Evolutionary conservation across 805 yeast species (phyloP), one percentile per base, ranked within the genome.

Genomic region (Saccharomycopsis schoenii): DNA sequence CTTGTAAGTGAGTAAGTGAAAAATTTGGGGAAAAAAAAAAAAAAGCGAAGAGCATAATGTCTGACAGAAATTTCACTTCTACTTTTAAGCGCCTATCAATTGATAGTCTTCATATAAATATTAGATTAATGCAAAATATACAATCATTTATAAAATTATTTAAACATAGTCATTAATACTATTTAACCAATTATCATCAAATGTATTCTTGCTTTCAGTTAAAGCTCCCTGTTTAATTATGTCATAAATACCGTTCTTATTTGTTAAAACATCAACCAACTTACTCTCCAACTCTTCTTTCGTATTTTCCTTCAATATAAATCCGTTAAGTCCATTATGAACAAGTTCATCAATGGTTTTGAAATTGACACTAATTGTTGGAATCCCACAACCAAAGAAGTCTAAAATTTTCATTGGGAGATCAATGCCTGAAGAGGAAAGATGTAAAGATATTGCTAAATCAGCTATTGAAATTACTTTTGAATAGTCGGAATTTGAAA

Each of bases 331-430:
- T 1, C 80, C 81, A 56, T 85, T 80, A 55, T 80, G 75, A 1
- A 94, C 93, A 54, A 94, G 75, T 70, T 94, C 99, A 6, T 76
- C 76, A 14, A 93, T 78, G 1, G 96, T 93, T 0, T 86, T 83
- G 70, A 89, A 94, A 42, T 78, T 75, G 61, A 92, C 76, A 0
- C 97, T 83, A 1, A 92, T 76, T 0, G 91, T 97, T 0, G 99
- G 99, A 12, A 94, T 75, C 0, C 98, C 98, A 65, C 94, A 88
- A 0, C 99, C 99, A 76, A 93, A 92, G 81, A 93, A 84, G 69
- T 94, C 99, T 5, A 93, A 86, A 41, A 94, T 88, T 72, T 94
- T 94, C 99, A 94, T 94, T 0, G 99, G 99, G 61, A 94, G 77
- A 69, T 94, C 99, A 61, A 88, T 78, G 0, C 99, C 99, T 55